Evolutionary conservation across 352 stramenopile genomes (phyloP).

Genomic region (Achlya hypogyna): DNA sequence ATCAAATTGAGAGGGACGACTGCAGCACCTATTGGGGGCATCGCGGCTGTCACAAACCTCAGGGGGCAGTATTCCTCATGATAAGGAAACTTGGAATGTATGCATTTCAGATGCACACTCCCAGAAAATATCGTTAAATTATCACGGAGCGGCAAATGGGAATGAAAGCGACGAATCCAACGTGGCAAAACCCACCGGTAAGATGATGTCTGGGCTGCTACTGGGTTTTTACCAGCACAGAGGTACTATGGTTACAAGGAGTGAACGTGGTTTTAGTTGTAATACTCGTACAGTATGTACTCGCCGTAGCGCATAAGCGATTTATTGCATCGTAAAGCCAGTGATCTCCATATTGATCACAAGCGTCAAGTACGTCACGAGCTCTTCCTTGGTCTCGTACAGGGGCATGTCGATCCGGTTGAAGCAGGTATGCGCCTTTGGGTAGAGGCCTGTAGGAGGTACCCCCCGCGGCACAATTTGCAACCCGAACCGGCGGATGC

Average conservation of each 20-base stretch:
- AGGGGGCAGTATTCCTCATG: no score
- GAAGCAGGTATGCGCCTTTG: slow-evolving; percentile 83
- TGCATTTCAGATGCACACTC: no score
- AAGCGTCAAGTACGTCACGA: slow-evolving; percentile 94
- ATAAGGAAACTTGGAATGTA: no score
- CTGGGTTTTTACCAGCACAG: neutral
- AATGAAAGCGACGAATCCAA: no score
- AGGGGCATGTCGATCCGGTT: slow-evolving; percentile 81
- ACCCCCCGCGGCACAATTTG: slow-evolving; percentile 85
- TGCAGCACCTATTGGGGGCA: no score
- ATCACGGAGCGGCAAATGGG: no score
- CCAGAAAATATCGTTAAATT: no score
- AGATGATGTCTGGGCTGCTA: no score
- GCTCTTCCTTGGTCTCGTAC: slow-evolving; percentile 59
- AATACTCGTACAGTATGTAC: neutral
- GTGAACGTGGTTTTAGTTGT: neutral
- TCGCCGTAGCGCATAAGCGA: neutral
- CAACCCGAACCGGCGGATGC: slow-evolving; percentile 93
- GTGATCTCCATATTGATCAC: slow-evolving; percentile 98
- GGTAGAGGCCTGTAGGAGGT: slow-evolving; percentile 59
- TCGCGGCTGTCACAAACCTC: no score
- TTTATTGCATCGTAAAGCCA: slow-evolving; percentile 94
- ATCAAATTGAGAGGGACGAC: no score
- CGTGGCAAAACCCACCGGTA: no score
- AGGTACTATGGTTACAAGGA: no score